Conservation (phyloP, 257 asterid genomes). For the Cordia subcordata region DNA sequence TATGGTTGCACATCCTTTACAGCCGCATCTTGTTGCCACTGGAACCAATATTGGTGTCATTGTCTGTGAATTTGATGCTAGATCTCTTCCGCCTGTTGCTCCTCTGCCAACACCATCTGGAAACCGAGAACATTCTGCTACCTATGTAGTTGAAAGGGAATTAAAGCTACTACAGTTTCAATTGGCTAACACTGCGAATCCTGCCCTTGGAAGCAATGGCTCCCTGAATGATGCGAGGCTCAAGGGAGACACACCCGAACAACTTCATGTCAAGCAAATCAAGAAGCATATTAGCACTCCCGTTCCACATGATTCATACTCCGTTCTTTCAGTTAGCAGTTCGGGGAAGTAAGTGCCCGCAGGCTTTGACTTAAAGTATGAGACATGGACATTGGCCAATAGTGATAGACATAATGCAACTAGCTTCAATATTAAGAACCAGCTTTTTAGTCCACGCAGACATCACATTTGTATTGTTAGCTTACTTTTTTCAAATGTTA, state of each 20-base stretch:
- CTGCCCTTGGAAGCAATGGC: slow-evolving; percentile 92
- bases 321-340: slow-evolving; percentile 96
- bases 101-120: slow-evolving; percentile 82
- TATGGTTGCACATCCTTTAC: slow-evolving; percentile 95
- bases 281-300: slow-evolving; percentile 95
- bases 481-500: background rate
- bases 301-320: slow-evolving; percentile 95
- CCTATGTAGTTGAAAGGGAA: slow-evolving; percentile 86
- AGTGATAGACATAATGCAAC: background rate
- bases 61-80: slow-evolving; percentile 91
- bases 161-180: slow-evolving; percentile 88
- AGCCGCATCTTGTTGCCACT: slow-evolving; percentile 95
- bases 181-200: slow-evolving; percentile 70
- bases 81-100: slow-evolving; percentile 90
- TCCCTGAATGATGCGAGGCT: slow-evolving; percentile 68
- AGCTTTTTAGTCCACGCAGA: background rate
- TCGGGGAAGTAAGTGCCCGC: slow-evolving; percentile 87
- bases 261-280: slow-evolving; percentile 81
- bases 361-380: slow-evolving; percentile 4
- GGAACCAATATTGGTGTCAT: slow-evolving; percentile 97
- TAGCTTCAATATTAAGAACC: background rate
- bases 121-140: slow-evolving; percentile 89
- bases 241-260: slow-evolving; percentile 88
- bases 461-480: background rate
- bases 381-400: background rate